Percentiles rank a stretch among this genome's conserved stretches.
phyloP scores from a whole-genome alignment of 306 rosid species.

The Quillaja saponaria region DNA sequence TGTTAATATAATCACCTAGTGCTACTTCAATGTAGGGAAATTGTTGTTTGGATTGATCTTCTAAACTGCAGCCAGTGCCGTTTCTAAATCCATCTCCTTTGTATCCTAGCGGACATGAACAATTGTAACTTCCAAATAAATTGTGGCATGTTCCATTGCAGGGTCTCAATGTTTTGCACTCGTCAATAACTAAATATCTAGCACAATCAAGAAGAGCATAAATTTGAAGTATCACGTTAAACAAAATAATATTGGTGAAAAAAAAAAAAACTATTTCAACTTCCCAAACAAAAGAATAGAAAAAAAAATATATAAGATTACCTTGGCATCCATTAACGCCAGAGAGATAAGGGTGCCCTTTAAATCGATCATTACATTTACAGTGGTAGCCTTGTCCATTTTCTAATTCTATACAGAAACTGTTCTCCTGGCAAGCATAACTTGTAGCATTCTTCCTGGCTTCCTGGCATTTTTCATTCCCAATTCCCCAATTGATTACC shows the following conservation, averaged over 20 bases:
- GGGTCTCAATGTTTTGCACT: slow-evolving; percentile 3
- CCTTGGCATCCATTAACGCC: slow-evolving; percentile 32
- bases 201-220: neutral
- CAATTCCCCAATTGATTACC: slow-evolving; percentile 44
- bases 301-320: neutral
- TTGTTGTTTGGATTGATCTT: neutral
- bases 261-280: neutral
- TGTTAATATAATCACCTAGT: neutral
- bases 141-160: neutral
- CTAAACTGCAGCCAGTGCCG: slow-evolving; percentile 12
- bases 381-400: slow-evolving; percentile 31
- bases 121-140: neutral
- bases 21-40: neutral
- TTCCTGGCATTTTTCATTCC: slow-evolving; percentile 5
- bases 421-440: slow-evolving; percentile 17
- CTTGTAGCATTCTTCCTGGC: neutral
- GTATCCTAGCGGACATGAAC: slow-evolving; percentile 10
- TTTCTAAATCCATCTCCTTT: slow-evolving; percentile 16
- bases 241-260: neutral
- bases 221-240: neutral
- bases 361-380: slow-evolving; percentile 30
- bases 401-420: neutral
- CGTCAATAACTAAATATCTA: neutral
- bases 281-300: neutral
- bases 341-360: slow-evolving; percentile 38